phyloP scores from a whole-genome alignment of 345 rosid species.

The Adansonia digitata region DNA sequence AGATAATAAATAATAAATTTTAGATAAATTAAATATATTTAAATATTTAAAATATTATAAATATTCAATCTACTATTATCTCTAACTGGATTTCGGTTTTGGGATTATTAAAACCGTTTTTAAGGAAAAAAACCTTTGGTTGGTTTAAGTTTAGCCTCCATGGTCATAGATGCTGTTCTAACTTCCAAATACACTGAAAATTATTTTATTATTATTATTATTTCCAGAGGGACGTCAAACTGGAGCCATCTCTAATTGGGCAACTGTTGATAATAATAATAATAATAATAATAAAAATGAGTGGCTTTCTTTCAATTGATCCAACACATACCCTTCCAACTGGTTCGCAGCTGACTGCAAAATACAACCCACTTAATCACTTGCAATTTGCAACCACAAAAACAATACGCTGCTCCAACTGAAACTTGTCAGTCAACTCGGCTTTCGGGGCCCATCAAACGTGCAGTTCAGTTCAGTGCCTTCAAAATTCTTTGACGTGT shows the following conservation, averaged over 20 bases:
- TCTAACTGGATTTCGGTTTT: no score
- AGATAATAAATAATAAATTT: no score
- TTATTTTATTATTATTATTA: no score
- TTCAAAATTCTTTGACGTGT: not conserved
- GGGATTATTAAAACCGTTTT: no score
- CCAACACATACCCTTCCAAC: not conserved
- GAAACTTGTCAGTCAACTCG: not conserved
- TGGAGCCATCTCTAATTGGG: not conserved
- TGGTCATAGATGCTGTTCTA: no score
- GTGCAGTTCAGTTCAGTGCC: not conserved
- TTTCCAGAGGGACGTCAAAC: not conserved
- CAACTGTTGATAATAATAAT: no score
- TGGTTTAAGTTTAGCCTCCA: no score
- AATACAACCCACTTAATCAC: not conserved
- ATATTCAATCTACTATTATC: no score
- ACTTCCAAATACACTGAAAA: not conserved
- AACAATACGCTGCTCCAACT: not conserved
- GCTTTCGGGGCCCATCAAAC: not conserved
- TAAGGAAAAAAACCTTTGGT: no score
- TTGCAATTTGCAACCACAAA: not conserved
- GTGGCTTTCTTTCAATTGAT: slow-evolving; percentile 1
- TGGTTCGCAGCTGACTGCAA: not conserved
- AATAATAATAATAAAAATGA: not conserved
- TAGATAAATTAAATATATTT: no score
- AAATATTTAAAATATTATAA: no score